phyloP scores from a whole-genome alignment of 2,329 filamentous ascomycete genomes.

The Coniochaeta hoffmannii region DNA sequence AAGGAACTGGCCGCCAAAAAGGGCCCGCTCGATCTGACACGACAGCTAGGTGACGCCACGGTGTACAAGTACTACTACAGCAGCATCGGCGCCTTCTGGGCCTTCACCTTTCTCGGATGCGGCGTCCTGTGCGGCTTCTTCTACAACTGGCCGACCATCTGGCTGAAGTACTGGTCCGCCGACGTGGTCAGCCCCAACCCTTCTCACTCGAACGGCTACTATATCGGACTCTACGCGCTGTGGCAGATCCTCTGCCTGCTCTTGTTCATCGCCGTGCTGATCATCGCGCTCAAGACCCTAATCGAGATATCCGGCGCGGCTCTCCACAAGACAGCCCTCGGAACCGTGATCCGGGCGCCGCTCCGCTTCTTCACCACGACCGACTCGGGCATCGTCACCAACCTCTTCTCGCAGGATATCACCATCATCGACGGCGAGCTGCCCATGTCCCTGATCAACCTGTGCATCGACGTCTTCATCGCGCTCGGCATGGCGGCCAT shows the following conservation, averaged over 20 bases:
- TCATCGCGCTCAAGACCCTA: slow-evolving; percentile 14
- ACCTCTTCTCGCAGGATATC: slow-evolving; percentile 35
- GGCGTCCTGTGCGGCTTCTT: slow-evolving; percentile 14
- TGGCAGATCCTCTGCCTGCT: slow-evolving; percentile 14
- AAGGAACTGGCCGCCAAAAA: slow-evolving; percentile 3
- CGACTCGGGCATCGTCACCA: slow-evolving; percentile 25
- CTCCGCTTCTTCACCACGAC: slow-evolving; percentile 27
- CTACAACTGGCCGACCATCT: slow-evolving; percentile 17
- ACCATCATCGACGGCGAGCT: slow-evolving; percentile 31
- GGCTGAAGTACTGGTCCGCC: slow-evolving; percentile 23
- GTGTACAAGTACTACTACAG: slow-evolving; percentile 18
- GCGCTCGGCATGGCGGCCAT: slow-evolving; percentile 19
- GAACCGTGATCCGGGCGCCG: slow-evolving; percentile 23
- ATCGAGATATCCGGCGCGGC: slow-evolving; percentile 12
- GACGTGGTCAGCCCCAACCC: slow-evolving; percentile 7
- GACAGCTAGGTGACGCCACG: slow-evolving; percentile 12
- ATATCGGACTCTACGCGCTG: slow-evolving; percentile 20
- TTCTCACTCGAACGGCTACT: slow-evolving; percentile 16
- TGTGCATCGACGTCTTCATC: slow-evolving; percentile 14
- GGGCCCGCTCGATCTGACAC: background rate
- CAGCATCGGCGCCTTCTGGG: slow-evolving; percentile 8
- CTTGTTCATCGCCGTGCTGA: slow-evolving; percentile 13
- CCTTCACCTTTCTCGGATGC: slow-evolving; percentile 9
- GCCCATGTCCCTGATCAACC: slow-evolving; percentile 21
- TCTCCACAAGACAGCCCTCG: slow-evolving; percentile 21